Evolutionary conservation across 2,329 filamentous ascomycete species (phyloP).

Genomic region (Alternaria dauci): DNA sequence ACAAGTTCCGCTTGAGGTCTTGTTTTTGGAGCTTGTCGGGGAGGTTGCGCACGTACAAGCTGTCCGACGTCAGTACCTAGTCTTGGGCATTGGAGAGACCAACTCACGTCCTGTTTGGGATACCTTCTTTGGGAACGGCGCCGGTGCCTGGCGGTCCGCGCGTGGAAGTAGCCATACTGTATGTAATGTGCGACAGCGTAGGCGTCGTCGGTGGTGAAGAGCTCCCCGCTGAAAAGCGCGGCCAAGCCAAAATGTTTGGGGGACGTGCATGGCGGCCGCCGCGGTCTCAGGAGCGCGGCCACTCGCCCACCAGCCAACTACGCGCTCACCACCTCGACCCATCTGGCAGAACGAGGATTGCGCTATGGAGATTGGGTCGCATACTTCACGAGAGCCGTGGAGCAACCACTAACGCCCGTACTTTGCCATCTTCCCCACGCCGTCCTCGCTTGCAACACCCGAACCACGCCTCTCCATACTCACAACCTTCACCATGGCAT

Average conservation of each 20-base stretch:
- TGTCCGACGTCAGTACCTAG: conserved; percentile 51
- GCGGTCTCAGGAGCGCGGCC: conserved; percentile 3
- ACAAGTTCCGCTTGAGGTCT: conserved; percentile 85
- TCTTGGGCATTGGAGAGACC: background rate
- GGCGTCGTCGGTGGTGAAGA: conserved; percentile 24
- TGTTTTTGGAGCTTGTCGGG: conserved; percentile 89
- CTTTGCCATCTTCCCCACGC: background rate
- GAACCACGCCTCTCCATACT: background rate
- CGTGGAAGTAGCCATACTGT: conserved; percentile 37
- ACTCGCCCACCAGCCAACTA: background rate
- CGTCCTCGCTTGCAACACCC: background rate
- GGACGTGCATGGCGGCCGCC: conserved; percentile 22
- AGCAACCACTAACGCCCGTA: background rate
- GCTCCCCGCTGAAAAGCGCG: conserved; percentile 40
- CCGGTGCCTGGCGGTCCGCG: conserved; percentile 37
- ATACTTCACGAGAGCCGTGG: background rate
- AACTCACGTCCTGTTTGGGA: conserved; percentile 48
- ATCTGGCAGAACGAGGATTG: conserved; percentile 11
- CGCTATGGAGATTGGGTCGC: conserved; percentile 12
- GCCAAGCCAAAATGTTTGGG: conserved; percentile 26
- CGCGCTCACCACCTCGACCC: background rate
- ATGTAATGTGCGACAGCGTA: conserved; percentile 13
- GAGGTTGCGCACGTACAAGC: conserved; percentile 88
- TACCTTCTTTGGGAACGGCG: conserved; percentile 26
- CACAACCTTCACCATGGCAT: conserved; percentile 30